These are phyloP conservation scores for Rhinocladiella similis DNA, from an alignment of 2,329 filamentous ascomycete genomes.

Conservation along the genomic window DNA sequence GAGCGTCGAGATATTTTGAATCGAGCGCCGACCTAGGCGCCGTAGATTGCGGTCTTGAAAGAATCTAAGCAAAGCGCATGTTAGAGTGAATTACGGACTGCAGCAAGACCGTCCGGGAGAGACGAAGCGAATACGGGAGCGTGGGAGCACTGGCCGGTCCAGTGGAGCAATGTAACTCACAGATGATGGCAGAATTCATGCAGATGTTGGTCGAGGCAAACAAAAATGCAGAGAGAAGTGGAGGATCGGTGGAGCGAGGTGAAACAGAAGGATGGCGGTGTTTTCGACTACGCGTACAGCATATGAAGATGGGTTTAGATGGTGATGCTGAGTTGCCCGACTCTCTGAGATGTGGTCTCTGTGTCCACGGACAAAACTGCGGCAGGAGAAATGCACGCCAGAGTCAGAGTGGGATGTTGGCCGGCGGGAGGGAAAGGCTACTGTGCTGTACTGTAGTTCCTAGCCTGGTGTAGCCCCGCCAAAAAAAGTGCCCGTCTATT, in stretches of 20 bases:
- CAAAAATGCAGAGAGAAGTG: constrained; percentile 2
- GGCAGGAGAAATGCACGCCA: constrained; percentile 1
- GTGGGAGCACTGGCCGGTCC: constrained; percentile 15
- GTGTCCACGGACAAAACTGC: neutral
- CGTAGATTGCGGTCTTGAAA: constrained; percentile 6
- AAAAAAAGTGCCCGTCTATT: neutral
- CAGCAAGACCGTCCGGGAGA: neutral
- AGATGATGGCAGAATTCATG: constrained; percentile 10
- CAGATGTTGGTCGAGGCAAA: constrained; percentile 10
- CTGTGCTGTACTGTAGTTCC: too few species aligned
- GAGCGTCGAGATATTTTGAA: constrained; percentile 6
- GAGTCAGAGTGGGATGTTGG: neutral
- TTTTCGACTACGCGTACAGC: constrained; percentile 1
- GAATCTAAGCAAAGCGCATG: constrained; percentile 12
- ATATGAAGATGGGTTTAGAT: constrained; percentile 12
- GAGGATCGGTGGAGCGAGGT: constrained; percentile 14
- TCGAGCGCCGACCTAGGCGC: neutral
- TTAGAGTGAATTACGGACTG: constrained; percentile 11
- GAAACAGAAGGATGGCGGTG: constrained; percentile 12
- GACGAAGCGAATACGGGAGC: constrained; percentile 22
- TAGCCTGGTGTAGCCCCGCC: neutral
- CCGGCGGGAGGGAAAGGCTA: neutral
- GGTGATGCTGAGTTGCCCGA: neutral
- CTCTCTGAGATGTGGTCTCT: neutral
- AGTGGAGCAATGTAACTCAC: constrained; percentile 13